A percentile compares a stretch with the other conserved stretches of the same genome.
These are phyloP conservation scores for Entoloma clypeatum DNA, from an alignment of 1,284 basidiomycete species.

Conservation along the genomic window DNA sequence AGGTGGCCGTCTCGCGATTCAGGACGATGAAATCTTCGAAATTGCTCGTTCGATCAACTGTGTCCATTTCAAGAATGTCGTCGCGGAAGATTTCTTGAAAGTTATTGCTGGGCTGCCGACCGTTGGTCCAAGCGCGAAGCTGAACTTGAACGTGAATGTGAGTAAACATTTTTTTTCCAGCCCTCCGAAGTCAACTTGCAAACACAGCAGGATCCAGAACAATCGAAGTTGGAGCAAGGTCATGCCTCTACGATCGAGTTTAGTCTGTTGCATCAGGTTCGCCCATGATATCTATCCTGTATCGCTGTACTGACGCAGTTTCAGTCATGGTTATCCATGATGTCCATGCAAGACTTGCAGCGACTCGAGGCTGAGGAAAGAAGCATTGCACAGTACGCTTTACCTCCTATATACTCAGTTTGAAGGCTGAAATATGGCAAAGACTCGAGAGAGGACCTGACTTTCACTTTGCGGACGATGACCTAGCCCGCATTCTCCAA, in stretches of 20 bases:
- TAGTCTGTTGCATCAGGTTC: slow-evolving; percentile 15
- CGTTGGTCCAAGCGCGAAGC: slow-evolving; percentile 12
- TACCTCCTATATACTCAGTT: not conserved
- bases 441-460: slow-evolving; percentile 10
- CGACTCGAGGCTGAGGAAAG: slow-evolving; percentile 13
- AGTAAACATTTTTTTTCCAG: not conserved
- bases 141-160: slow-evolving; percentile 16
- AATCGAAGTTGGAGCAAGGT: slow-evolving; percentile 13
- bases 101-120: slow-evolving; percentile 19
- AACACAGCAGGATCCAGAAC: slow-evolving; percentile 8
- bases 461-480: slow-evolving; percentile 17
- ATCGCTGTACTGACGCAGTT: not conserved
- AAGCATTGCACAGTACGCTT: slow-evolving; percentile 14
- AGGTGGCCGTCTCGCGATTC: slow-evolving; percentile 5
- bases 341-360: slow-evolving; percentile 9
- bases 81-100: slow-evolving; percentile 23
- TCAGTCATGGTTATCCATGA: slow-evolving; percentile 12
- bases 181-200: not conserved
- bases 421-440: not conserved
- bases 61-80: slow-evolving; percentile 23
- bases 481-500: slow-evolving; percentile 15
- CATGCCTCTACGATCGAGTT: slow-evolving; percentile 16
- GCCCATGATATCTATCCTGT: not conserved
- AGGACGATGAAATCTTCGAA: slow-evolving; percentile 22
- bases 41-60: slow-evolving; percentile 23